Conservation (phyloP, 2,329 filamentous ascomycete species). For the Beauveria scarabaeidicola region DNA sequence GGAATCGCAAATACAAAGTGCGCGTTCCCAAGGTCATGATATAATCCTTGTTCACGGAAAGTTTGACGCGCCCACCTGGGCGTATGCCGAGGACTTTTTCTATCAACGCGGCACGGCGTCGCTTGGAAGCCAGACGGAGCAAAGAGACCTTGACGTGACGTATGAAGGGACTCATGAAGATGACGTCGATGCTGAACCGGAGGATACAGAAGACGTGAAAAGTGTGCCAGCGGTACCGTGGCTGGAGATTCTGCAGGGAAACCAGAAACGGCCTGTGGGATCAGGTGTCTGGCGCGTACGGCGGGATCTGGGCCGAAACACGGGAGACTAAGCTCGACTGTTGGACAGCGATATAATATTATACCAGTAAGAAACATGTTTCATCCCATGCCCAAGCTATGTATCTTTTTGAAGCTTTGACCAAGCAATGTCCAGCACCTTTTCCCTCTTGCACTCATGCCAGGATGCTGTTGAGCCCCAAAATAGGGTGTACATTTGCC, state of each 20-base stretch:
- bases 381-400: neutral
- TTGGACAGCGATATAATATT: neutral
- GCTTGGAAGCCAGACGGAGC: neutral
- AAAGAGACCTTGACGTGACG: constrained; percentile 15
- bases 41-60: constrained; percentile 60
- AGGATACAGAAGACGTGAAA: constrained; percentile 16
- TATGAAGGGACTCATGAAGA: constrained; percentile 22
- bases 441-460: no score
- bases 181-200: constrained; percentile 20
- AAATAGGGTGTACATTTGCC: no score
- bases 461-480: no score
- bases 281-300: constrained; percentile 56
- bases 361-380: neutral
- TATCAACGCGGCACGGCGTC: constrained; percentile 21
- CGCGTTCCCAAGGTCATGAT: constrained; percentile 33
- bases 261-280: constrained; percentile 47
- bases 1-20: constrained; percentile 28
- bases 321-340: constrained; percentile 16
- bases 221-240: constrained; percentile 38
- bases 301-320: constrained; percentile 46
- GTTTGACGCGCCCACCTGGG: constrained; percentile 61
- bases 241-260: constrained; percentile 49
- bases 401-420: neutral
- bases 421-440: no score
- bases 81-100: constrained; percentile 57